Evolutionary conservation across 257 asterid genomes (phyloP).

Genomic region (Primulina eburnea): DNA sequence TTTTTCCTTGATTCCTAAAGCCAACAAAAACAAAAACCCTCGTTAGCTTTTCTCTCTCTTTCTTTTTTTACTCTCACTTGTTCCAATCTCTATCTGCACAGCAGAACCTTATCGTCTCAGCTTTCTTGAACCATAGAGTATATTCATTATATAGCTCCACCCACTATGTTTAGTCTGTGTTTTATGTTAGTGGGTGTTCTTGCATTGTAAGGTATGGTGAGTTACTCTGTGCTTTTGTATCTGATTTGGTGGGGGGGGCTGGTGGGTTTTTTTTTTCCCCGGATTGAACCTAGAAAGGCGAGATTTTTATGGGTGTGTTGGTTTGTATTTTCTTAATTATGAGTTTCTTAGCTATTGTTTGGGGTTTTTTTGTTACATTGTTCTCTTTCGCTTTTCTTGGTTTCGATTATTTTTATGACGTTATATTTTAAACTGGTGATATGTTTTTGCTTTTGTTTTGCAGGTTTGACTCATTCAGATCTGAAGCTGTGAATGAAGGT

Average conservation of each 20-base stretch:
- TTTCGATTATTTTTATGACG: neutral
- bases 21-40: slow-evolving; percentile 38
- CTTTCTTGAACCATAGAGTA: slow-evolving; percentile 49
- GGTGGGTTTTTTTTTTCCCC: neutral
- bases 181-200: slow-evolving; percentile 11
- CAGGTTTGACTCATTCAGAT: slow-evolving; percentile 47
- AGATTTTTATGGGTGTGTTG: slow-evolving; percentile 10
- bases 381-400: neutral
- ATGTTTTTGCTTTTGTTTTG: slow-evolving; percentile 23
- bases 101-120: slow-evolving; percentile 45
- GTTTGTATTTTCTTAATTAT: neutral
- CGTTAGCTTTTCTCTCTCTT: slow-evolving; percentile 26
- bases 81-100: slow-evolving; percentile 23
- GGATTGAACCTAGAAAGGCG: slow-evolving; percentile 1
- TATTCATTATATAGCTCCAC: slow-evolving; percentile 37
- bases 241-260: neutral
- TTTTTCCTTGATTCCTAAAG: slow-evolving; percentile 36
- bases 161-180: neutral
- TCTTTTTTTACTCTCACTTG: slow-evolving; percentile 24
- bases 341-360: slow-evolving; percentile 4
- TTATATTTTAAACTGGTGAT: neutral
- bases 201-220: slow-evolving; percentile 10
- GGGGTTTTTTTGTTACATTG: neutral
- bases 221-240: neutral
- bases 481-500: slow-evolving; percentile 35